Percentiles rank a stretch among this genome's conserved stretches.
Evolutionary conservation across 768 basidiomycete genomes (phyloP).

Genomic region (Phylloporus sp.): DNA sequence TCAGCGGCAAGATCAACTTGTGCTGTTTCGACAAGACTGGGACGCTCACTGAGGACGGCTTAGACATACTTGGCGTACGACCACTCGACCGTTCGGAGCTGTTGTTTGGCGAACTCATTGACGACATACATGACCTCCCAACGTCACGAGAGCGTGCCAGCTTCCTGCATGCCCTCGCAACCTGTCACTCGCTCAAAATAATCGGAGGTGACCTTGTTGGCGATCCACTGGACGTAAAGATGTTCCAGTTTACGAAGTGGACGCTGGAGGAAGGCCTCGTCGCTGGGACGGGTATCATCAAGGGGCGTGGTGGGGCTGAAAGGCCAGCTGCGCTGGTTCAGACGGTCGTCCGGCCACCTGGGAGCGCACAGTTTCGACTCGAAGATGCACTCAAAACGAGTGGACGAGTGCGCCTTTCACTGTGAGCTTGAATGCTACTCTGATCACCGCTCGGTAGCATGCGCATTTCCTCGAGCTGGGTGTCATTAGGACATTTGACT

Average conservation of each 20-base stretch:
- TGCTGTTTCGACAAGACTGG: slow-evolving; percentile 99
- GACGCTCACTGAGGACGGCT: slow-evolving; percentile 94
- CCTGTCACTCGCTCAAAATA: slow-evolving; percentile 93
- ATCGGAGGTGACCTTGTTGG: slow-evolving; percentile 87
- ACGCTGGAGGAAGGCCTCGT: slow-evolving; percentile 87
- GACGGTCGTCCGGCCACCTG: slow-evolving; percentile 93
- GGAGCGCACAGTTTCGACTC: slow-evolving; percentile 82
- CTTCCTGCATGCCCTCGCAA: slow-evolving; percentile 89
- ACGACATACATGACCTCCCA: slow-evolving; percentile 84
- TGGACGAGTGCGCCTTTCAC: slow-evolving; percentile 53
- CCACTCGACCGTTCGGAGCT: slow-evolving; percentile 71
- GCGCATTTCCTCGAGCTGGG: slow-evolving; percentile 97
- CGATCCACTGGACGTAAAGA: slow-evolving; percentile 94
- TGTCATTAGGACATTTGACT: slow-evolving; percentile 94
- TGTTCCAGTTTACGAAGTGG: slow-evolving; percentile 98
- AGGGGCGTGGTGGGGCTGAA: slow-evolving; percentile 56
- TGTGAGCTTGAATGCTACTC: neutral
- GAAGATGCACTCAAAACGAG: slow-evolving; percentile 91
- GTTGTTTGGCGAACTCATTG: slow-evolving; percentile 86
- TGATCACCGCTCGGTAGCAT: slow-evolving; percentile 48
- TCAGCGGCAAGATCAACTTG: slow-evolving; percentile 93
- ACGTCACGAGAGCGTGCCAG: slow-evolving; percentile 67
- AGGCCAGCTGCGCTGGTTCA: slow-evolving; percentile 88
- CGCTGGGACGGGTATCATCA: slow-evolving; percentile 68
- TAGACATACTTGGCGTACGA: slow-evolving; percentile 94